Conservation (phyloP, 805 yeast genomes). For the Wickerhamomyces tratensis region DNA sequence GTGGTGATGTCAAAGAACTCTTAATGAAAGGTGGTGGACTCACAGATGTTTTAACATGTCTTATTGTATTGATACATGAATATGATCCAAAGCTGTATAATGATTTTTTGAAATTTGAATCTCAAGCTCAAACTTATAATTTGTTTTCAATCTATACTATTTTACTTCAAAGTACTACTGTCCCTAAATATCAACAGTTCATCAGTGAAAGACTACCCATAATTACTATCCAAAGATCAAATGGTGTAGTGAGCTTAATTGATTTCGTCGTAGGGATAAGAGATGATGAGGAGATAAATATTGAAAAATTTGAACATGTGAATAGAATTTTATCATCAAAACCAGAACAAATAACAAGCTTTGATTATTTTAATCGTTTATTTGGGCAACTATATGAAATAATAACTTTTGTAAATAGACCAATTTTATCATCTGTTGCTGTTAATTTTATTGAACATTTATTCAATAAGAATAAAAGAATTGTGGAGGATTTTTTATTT, state of each 20-base stretch:
- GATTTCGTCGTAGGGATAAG: slow-evolving; percentile 74
- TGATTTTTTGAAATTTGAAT: slow-evolving; percentile 24
- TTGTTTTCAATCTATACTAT: slow-evolving; percentile 52
- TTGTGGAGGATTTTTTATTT: slow-evolving; percentile 52
- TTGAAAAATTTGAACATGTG: slow-evolving; percentile 58
- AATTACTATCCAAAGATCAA: slow-evolving; percentile 46
- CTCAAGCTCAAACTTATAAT: slow-evolving; percentile 54
- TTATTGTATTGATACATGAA: slow-evolving; percentile 32
- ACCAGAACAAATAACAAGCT: slow-evolving; percentile 41
- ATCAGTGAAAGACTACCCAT: slow-evolving; percentile 41
- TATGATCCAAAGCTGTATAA: slow-evolving; percentile 13
- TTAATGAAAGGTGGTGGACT: slow-evolving; percentile 58
- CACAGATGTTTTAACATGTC: slow-evolving; percentile 45
- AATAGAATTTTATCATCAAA: slow-evolving; percentile 54
- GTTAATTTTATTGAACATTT: slow-evolving; percentile 43
- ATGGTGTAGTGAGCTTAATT: slow-evolving; percentile 66
- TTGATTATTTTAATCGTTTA: slow-evolving; percentile 45
- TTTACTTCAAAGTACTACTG: slow-evolving; percentile 39
- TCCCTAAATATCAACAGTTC: slow-evolving; percentile 34
- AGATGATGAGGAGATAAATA: slow-evolving; percentile 58
- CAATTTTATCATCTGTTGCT: slow-evolving; percentile 46
- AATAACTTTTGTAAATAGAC: slow-evolving; percentile 49
- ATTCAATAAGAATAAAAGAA: slow-evolving; percentile 37
- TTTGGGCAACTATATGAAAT: slow-evolving; percentile 56
- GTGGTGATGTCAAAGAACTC: slow-evolving; percentile 30